These are phyloP conservation scores for Monosporascus sp. DNA, from an alignment of 2,329 filamentous ascomycete genomes.

Conservation along the genomic window DNA sequence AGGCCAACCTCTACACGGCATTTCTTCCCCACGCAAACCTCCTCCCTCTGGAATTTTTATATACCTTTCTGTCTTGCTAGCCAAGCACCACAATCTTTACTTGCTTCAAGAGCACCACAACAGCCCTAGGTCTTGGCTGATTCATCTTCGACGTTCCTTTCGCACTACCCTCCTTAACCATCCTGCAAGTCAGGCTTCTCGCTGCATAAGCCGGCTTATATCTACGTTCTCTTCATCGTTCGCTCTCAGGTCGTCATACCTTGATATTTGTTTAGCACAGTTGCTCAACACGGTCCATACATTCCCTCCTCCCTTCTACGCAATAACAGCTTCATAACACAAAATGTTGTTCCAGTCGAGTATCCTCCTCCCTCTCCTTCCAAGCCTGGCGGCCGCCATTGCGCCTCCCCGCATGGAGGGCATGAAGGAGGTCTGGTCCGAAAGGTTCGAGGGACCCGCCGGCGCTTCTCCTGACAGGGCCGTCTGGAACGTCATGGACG, in stretches of 20 bases:
- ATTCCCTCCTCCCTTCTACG: not conserved
- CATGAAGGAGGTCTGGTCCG: constrained; percentile 21
- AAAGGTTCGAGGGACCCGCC: constrained; percentile 22
- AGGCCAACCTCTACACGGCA: not conserved
- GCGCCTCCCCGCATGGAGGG: constrained; percentile 20
- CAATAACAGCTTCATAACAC: not conserved
- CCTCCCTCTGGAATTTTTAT: not conserved
- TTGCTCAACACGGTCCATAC: not conserved
- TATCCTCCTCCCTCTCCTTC: constrained; percentile 18
- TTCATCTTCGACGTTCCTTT: not conserved
- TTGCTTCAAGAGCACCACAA: not conserved
- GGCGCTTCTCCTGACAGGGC: constrained; percentile 17
- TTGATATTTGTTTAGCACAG: not conserved
- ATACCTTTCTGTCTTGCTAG: not conserved
- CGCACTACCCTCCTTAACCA: not conserved
- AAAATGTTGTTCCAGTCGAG: constrained; percentile 24
- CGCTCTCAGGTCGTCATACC: not conserved
- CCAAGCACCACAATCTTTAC: not conserved
- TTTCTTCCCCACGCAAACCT: not conserved
- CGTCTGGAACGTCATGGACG: constrained; percentile 24
- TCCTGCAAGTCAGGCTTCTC: not conserved
- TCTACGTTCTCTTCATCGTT: not conserved
- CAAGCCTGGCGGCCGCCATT: constrained; percentile 22
- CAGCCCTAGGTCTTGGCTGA: not conserved
- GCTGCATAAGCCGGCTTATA: not conserved